Evolutionary conservation across 768 basidiomycete species (phyloP), one percentile per base, ranked within the genome.

Genomic region (Tylopilus sp.): DNA sequence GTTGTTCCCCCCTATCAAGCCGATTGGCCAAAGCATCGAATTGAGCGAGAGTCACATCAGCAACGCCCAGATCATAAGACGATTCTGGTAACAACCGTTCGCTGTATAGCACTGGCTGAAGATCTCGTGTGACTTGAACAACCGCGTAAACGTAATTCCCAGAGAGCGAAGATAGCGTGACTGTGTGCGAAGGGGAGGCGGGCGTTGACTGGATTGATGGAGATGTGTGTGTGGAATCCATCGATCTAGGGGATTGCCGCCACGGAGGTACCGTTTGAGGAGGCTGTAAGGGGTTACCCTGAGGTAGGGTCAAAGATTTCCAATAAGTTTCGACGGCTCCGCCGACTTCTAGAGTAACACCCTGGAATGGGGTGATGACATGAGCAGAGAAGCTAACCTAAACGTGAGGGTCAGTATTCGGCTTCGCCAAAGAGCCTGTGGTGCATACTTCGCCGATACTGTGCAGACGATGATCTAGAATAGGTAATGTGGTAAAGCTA

Each of bases 241-340:
- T n/a, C 24, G 72, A 69, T 51, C 44, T 59, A 40, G 70, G 68
- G 28, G 66, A 68, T 43, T 68, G 65, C 26, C 61, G 64, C 69
- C 69, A 70, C 8, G 68, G 70, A 38, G 75, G 70, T 48, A 67
- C 69, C 41, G 64, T 72, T 58, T 69, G 73, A 58, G 30, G 76
- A 68, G 52, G 67, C 65, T 48, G 61, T 64, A 57, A 64, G 49
- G 45, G 64, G 49, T 41, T 68, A 48, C 66, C 60, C 57, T 65
- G 64, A 10, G 67, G 57, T 45, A 70, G 17, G 58, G 70, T 58
- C 67, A 71, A 16, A 71, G 94, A 95, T 73, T 98, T 98, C 97
- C 97, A 99, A 69, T 99, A 99, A 0, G 96, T 99, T 73, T 98
- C 95, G 26, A 98, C 82, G 47, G 90, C 85, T 24, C 97, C 96